phyloP scores from a whole-genome alignment of 2,329 filamentous ascomycete species.

The Didymella segeticola region DNA sequence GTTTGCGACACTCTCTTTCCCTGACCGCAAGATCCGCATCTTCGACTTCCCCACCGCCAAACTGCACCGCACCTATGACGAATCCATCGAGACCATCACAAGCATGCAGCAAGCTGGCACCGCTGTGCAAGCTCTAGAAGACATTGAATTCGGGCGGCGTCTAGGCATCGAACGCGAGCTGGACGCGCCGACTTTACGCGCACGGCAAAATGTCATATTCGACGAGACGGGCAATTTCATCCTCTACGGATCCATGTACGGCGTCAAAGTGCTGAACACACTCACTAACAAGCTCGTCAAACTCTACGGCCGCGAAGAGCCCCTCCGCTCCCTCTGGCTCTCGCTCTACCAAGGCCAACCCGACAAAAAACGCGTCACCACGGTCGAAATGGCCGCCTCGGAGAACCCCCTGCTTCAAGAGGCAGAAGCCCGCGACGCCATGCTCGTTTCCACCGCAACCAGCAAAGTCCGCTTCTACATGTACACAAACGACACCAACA shows the following conservation, averaged over 20 bases:
- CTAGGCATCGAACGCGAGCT: conserved; percentile 87
- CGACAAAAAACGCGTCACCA: conserved; percentile 90
- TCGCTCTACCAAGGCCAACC: conserved; percentile 93
- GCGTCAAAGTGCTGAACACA: conserved; percentile 94
- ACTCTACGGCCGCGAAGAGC: conserved; percentile 88
- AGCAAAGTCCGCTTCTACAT: conserved; percentile 96
- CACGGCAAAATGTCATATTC: conserved; percentile 86
- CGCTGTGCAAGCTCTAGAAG: conserved; percentile 79
- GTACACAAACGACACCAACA: conserved; percentile 88
- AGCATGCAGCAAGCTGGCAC: conserved; percentile 97
- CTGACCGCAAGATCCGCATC: conserved; percentile 88
- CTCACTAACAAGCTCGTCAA: conserved; percentile 92
- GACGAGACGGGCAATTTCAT: conserved; percentile 97
- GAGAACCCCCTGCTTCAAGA: conserved; percentile 92
- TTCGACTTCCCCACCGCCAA: conserved; percentile 93
- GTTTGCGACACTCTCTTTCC: conserved; percentile 88
- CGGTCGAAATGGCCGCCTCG: conserved; percentile 95
- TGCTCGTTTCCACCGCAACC: conserved; percentile 82
- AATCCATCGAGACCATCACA: conserved; percentile 85
- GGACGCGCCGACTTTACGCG: conserved; percentile 70
- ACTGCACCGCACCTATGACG: conserved; percentile 90
- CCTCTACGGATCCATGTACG: conserved; percentile 88
- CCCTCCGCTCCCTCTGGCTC: conserved; percentile 81
- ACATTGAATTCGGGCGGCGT: conserved; percentile 89
- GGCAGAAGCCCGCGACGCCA: conserved; percentile 88